Evolutionary conservation across 2,329 filamentous ascomycete genomes (phyloP), one percentile per base, ranked within the genome.

Genomic region (Penicillium sp.): DNA sequence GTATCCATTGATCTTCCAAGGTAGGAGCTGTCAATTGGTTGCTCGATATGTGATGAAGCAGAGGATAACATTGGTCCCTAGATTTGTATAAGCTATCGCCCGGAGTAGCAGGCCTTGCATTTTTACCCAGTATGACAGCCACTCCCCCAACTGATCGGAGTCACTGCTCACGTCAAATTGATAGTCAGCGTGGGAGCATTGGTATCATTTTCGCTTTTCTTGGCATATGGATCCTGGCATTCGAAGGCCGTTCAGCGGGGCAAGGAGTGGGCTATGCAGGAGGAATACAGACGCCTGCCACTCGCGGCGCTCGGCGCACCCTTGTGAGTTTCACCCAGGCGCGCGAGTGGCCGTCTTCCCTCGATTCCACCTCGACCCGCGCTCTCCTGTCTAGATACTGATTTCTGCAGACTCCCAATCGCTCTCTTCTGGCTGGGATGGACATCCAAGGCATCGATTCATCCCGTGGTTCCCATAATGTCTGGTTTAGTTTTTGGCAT

Each of bases 231-330:
- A 64, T 67, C 64, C 31, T 76, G 83, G 40, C 77, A 90, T 22
- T 70, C 72, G 1, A 75, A 75, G 42, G 83, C 83, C 1, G 75
- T 79, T 54, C 67, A 67, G 8, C 67, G 69, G 6, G 69, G 78
- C 36, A 79, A 77, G 1, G 59, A 76, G 0, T 90, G 88, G 86
- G 75, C 83, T 0, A 72, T 73, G 22, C 87, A 63, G n/a, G 63
- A 68, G 57, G 67, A 91, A 67, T 88, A 84, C 67, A 80, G 85
- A 2, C 82, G 88, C 0, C 76, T 92, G 0, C 88, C 88, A 0
- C 78, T 91, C 3, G 88, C 88, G 2, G 87, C 83, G 64, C 62
- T 89, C 18, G 88, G 86, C 1, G 87, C 88, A 0, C 87, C 87
- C 0, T 39, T 51, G 49, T 51, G 40, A 39, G 45, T 47, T 21